Conservation (phyloP, 768 basidiomycete species). For the Russula compacta region DNA sequence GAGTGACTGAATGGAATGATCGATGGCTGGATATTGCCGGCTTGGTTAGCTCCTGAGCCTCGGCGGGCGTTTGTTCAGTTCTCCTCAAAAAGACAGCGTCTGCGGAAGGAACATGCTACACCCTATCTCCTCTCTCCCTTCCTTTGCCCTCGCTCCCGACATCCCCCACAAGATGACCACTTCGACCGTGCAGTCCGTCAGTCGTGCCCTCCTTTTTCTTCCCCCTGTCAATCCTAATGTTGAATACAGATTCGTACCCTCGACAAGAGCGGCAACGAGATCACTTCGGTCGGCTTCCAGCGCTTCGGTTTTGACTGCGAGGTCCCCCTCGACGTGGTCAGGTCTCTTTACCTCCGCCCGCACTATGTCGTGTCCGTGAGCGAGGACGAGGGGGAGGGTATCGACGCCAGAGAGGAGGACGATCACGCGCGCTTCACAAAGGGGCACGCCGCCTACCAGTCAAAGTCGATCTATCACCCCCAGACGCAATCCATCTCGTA, state of each 20-base stretch:
- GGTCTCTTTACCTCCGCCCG: constrained; percentile 80
- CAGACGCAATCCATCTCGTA: constrained; percentile 79
- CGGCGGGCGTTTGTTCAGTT: not conserved
- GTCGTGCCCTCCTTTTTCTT: not conserved
- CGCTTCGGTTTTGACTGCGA: constrained; percentile 88
- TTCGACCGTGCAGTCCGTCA: constrained; percentile 4
- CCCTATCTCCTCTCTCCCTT: not conserved
- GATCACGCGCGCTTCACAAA: constrained; percentile 47
- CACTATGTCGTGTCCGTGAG: constrained; percentile 52
- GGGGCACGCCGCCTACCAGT: constrained; percentile 48
- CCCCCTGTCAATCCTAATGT: not conserved
- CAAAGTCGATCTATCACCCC: constrained; percentile 81
- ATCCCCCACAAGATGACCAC: constrained; percentile 12
- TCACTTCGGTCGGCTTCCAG: constrained; percentile 71
- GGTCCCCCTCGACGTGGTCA: constrained; percentile 69
- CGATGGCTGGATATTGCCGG: not conserved
- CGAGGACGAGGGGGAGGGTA: constrained; percentile 23
- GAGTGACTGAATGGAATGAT: not conserved
- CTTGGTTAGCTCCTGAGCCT: not conserved
- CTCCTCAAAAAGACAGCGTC: not conserved
- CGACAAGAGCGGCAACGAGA: constrained; percentile 69
- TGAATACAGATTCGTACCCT: constrained; percentile 45
- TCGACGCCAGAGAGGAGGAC: constrained; percentile 34
- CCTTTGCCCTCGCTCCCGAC: not conserved
- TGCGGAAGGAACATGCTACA: not conserved